These are phyloP conservation scores for Basipetospora chlamydospora DNA, from an alignment of 2,329 filamentous ascomycete genomes.

Conservation along the genomic window DNA sequence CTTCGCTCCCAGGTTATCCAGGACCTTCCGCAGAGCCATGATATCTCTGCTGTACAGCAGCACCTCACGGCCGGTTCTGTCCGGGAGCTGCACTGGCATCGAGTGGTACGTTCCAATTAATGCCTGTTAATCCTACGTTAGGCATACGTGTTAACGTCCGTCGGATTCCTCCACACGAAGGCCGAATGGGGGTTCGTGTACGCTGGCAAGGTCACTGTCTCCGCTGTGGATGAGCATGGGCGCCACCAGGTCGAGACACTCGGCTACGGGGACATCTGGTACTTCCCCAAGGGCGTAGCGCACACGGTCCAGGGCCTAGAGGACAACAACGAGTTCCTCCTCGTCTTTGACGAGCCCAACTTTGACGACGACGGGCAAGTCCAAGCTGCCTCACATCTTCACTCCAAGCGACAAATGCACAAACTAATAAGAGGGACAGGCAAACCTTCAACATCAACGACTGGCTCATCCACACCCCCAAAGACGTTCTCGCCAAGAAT, in stretches of 20 bases:
- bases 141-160: too few species aligned
- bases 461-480: slow-evolving; percentile 54
- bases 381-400: not conserved
- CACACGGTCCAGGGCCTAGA: slow-evolving; percentile 51
- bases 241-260: slow-evolving; percentile 38
- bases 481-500: slow-evolving; percentile 49
- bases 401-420: too few species aligned
- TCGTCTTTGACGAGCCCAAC: slow-evolving; percentile 52
- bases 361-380: slow-evolving; percentile 46
- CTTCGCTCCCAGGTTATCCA: slow-evolving; percentile 50
- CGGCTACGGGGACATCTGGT: slow-evolving; percentile 51
- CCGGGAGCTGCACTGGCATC: slow-evolving; percentile 53
- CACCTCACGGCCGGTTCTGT: slow-evolving; percentile 52
- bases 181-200: slow-evolving; percentile 55
- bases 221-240: slow-evolving; percentile 48
- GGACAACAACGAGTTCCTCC: slow-evolving; percentile 52
- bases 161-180: too few species aligned
- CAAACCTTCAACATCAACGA: slow-evolving; percentile 59
- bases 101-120: slow-evolving; percentile 34
- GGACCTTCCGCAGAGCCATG: slow-evolving; percentile 50
- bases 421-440: too few species aligned
- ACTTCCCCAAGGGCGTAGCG: slow-evolving; percentile 50
- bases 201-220: slow-evolving; percentile 38
- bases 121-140: too few species aligned
- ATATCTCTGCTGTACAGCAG: slow-evolving; percentile 54